Evolutionary conservation across 768 basidiomycete genomes (phyloP), one percentile per base, ranked within the genome.

Genomic region (Russula virescens): DNA sequence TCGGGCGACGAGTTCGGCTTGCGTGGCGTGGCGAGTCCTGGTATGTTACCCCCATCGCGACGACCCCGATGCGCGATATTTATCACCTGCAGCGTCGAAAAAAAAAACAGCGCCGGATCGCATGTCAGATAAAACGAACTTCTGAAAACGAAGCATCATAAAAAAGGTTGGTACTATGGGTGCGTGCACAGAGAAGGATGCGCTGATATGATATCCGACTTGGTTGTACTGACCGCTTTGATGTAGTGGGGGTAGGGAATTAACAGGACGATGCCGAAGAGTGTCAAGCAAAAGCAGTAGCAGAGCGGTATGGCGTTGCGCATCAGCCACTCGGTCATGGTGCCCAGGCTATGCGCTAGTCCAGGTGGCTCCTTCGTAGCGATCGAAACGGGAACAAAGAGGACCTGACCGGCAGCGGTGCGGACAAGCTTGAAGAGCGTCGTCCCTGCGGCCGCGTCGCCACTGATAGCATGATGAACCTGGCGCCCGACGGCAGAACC

Each of bases 371-470:
- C n/a, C n/a, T n/a, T n/a, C n/a, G n/a, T n/a, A n/a, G 11, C 11
- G 26, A 46, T 8, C 21, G 42, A 42, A 40, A 59, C 21, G 2
- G 58, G 38, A 25, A 60, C 59, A 51, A 60, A 45, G 26, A 59
- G 38, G 8, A 50, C 51, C 9, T 53, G 26, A 2, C 51, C 59
- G n/a, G 59, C 31, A 51, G 59, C 50, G 9, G 59, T 46, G 21
- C 23, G 59, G 31, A 60, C 51, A 28, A 53, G 59, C 51, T 52
- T 52, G 34, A 46, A 60, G 43, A 60, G 38, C 40, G 40, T 19
- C 26, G 38, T 40, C 38, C 58, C 40, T 14, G 25, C 40, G 3
- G 40, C n/a, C 9, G n/a, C 26, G 3, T 42, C 9, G 1, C 9
- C 9, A 14, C 18, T 43, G 42, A 0, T 7, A 9, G 23, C 46